Conservation (phyloP, 2,329 filamentous ascomycete genomes). For the Trichoderma simmonsii region DNA sequence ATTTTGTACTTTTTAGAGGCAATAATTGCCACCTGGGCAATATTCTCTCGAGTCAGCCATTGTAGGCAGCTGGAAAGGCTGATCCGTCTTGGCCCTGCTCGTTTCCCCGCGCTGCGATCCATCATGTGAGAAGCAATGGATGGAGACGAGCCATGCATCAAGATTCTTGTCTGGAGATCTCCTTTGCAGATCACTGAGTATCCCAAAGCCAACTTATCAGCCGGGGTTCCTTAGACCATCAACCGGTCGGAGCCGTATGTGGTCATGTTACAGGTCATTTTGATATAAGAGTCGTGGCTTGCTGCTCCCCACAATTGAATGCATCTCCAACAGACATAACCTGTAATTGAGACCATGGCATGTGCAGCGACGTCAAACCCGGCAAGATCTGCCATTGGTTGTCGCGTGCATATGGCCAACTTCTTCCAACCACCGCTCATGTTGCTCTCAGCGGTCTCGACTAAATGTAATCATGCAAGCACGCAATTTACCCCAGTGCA, state of each 20-base stretch:
- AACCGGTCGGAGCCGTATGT: neutral
- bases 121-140: neutral
- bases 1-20: neutral
- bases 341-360: neutral
- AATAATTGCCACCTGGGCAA: neutral
- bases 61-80: neutral
- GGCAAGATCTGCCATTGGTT: neutral
- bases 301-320: neutral
- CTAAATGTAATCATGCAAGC: neutral
- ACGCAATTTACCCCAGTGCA: neutral
- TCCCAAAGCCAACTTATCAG: neutral
- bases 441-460: neutral
- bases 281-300: neutral
- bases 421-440: neutral
- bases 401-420: neutral
- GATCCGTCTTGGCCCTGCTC: neutral
- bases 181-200: neutral
- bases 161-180: neutral
- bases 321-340: neutral
- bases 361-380: neutral
- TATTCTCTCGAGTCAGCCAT: neutral
- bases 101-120: slow-evolving; percentile 2
- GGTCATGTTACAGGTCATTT: neutral
- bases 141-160: neutral
- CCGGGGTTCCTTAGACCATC: neutral